Percentiles rank a stretch among this genome's conserved stretches.
These are phyloP conservation scores for Kazachstania taianensis DNA, from an alignment of 805 yeast genomes.

Conservation along the genomic window DNA sequence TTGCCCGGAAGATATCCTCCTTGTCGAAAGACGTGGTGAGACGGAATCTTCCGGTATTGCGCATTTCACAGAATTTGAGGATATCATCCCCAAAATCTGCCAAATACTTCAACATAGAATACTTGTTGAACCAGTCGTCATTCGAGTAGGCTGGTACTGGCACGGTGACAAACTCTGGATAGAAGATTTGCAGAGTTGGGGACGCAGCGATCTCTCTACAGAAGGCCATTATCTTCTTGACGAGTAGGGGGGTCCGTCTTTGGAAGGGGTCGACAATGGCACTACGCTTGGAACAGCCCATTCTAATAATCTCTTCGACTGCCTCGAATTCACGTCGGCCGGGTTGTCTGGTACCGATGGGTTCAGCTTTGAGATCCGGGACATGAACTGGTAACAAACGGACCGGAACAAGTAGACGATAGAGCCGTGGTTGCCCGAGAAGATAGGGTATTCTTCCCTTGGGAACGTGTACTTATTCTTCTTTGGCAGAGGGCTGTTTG, in stretches of 20 bases:
- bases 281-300: too few species aligned
- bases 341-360: too few species aligned
- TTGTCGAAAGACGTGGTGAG: not conserved
- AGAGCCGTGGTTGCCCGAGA: too few species aligned
- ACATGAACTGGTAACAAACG: too few species aligned
- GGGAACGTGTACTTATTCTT: too few species aligned
- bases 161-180: not conserved
- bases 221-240: not conserved
- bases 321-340: too few species aligned
- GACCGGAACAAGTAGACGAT: too few species aligned
- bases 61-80: not conserved
- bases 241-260: not conserved
- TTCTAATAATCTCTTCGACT: too few species aligned
- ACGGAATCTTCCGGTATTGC: too few species aligned
- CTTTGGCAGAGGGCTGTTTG: too few species aligned
- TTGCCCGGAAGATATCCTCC: not conserved
- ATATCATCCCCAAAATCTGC: not conserved
- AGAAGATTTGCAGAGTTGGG: not conserved
- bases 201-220: not conserved
- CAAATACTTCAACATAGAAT: not conserved
- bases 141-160: not conserved
- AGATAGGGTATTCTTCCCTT: too few species aligned
- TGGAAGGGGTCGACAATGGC: not conserved
- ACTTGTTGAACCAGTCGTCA: constrained; percentile 1
- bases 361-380: too few species aligned